Percentiles rank a stretch among this genome's conserved stretches.
Evolutionary conservation across 345 rosid genomes (phyloP).

Genomic region (Linum lewisii): DNA sequence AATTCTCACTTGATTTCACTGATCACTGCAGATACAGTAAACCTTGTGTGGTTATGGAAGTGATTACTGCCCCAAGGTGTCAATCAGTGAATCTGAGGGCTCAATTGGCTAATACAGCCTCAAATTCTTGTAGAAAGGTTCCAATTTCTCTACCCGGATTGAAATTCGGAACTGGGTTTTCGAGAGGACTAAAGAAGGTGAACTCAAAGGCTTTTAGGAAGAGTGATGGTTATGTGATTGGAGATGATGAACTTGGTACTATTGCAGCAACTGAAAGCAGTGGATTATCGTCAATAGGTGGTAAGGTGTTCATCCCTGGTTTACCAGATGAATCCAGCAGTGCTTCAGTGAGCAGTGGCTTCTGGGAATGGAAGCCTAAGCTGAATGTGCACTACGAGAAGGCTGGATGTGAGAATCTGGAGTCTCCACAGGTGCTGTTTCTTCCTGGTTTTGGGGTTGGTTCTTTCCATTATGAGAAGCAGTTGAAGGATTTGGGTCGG

Average conservation of each 20-base stretch:
- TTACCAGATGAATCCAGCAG: constrained; percentile 54
- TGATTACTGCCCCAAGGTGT: constrained; percentile 31
- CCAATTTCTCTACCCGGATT: constrained; percentile 13
- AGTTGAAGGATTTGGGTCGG: constrained; percentile 75
- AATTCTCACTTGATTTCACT: constrained; percentile 11
- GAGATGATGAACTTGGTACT: constrained; percentile 35
- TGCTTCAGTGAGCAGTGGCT: constrained; percentile 47
- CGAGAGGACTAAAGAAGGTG: constrained; percentile 15
- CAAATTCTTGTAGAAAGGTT: constrained; percentile 16
- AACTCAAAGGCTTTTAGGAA: constrained; percentile 34
- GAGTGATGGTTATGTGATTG: constrained; percentile 42
- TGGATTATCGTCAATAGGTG: no score
- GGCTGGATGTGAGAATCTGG: constrained; percentile 52
- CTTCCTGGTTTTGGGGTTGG: constrained; percentile 99
- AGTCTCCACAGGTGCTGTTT: constrained; percentile 64
- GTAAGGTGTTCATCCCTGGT: constrained; percentile 61
- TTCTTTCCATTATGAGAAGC: constrained; percentile 91
- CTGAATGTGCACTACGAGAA: constrained; percentile 64
- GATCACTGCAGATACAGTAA: constrained; percentile 32
- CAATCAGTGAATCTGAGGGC: constrained; percentile 19
- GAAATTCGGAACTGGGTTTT: constrained; percentile 20
- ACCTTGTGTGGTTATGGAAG: constrained; percentile 41
- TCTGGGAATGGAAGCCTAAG: constrained; percentile 85
- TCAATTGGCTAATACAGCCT: constrained; percentile 22
- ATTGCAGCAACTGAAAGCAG: constrained; percentile 20